These are phyloP conservation scores for Russula sp. DNA, from an alignment of 768 basidiomycete genomes.

Conservation along the genomic window DNA sequence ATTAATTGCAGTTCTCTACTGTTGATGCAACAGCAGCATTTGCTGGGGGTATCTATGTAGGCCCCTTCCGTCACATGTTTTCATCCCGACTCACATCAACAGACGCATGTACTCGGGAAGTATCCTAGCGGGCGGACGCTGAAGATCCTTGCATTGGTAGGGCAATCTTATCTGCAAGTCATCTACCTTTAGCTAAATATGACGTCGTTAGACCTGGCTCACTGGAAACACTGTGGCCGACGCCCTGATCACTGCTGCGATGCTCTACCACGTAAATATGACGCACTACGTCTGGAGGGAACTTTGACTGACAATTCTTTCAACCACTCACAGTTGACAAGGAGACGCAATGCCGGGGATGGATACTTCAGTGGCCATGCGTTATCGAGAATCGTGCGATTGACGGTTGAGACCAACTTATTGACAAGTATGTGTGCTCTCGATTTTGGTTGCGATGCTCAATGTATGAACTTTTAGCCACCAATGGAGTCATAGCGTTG, in stretches of 20 bases:
- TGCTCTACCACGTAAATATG: conserved; percentile 2
- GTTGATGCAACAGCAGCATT: neutral
- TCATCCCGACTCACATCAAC: neutral
- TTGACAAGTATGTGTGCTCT: conserved; percentile 14
- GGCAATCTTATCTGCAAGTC: neutral
- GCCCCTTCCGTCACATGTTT: neutral
- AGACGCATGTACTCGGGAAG: neutral
- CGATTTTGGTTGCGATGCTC: too few species aligned
- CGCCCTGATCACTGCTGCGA: conserved; percentile 1
- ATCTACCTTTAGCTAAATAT: too few species aligned
- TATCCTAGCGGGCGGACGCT: neutral
- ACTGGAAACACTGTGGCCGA: conserved; percentile 7
- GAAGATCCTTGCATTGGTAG: neutral
- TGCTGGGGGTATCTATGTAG: neutral
- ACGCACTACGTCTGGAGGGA: neutral
- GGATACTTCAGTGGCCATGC: neutral
- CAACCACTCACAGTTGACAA: neutral
- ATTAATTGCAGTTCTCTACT: neutral
- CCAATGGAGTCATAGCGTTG: neutral
- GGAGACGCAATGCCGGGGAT: neutral
- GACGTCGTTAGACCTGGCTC: conserved; percentile 7
- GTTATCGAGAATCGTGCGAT: conserved; percentile 22
- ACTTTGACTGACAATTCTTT: neutral
- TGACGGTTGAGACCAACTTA: conserved; percentile 28
- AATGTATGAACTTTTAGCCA: neutral